Evolutionary conservation across 257 asterid species (phyloP).

Genomic region (Scutellaria galericulata): DNA sequence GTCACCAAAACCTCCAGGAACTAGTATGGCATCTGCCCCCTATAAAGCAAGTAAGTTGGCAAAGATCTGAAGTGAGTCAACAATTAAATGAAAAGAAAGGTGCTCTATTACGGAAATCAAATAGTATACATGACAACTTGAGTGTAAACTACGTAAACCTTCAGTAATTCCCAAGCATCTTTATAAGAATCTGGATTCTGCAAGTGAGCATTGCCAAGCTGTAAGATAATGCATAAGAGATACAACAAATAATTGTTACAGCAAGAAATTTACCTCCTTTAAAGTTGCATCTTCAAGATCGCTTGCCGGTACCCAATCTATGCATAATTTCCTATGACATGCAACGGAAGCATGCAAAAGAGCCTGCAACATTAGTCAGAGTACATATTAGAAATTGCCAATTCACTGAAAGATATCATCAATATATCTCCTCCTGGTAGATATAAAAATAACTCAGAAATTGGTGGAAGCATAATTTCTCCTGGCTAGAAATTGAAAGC

Average conservation of each 20-base stretch:
- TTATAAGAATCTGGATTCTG: conserved; percentile 77
- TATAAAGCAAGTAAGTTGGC: conserved; percentile 36
- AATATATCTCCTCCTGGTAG: background rate
- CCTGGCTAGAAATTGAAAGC: background rate
- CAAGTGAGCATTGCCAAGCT: conserved; percentile 37
- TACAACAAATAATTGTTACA: conserved; percentile 22
- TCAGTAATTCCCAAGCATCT: conserved; percentile 79
- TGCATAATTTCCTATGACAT: conserved; percentile 69
- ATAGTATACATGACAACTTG: background rate
- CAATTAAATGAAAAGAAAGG: conserved; percentile 17
- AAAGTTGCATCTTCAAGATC: conserved; percentile 84
- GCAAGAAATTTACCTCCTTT: conserved; percentile 54
- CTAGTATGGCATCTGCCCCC: conserved; percentile 78
- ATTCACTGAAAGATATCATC: conserved; percentile 13
- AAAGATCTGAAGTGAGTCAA: conserved; percentile 11
- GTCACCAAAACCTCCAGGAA: conserved; percentile 92
- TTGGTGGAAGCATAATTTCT: conserved; percentile 12
- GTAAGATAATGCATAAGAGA: conserved; percentile 37
- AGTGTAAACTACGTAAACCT: conserved; percentile 56
- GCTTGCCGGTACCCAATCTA: conserved; percentile 91
- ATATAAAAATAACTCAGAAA: conserved; percentile 4
- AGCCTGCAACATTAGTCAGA: conserved; percentile 62
- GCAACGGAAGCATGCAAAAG: conserved; percentile 94
- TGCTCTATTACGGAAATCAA: background rate
- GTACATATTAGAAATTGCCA: conserved; percentile 19